Evolutionary conservation across 305 asterid genomes (phyloP), one percentile per base, ranked within the genome.

Genomic region (Fraxinus sp.): DNA sequence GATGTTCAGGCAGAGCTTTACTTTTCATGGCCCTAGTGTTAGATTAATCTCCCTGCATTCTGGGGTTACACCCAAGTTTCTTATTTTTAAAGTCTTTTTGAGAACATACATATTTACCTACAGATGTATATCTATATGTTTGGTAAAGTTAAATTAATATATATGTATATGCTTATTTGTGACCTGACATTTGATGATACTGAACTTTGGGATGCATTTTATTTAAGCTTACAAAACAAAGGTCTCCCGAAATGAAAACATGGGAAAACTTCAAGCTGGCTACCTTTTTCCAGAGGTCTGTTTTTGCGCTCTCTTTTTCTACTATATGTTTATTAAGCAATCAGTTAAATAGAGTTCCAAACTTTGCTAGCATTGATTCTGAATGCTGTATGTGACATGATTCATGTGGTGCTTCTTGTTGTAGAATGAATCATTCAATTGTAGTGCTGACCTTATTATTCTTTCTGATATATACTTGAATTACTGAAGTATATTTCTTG

Each of bases 251-350:
- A 96, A 94, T 79, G 95, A 89, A 78, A 96, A 96, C 89, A 72
- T 94, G 84, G 93, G 92, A 26, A 96, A 94, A 74, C 98, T 96
- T 82, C 98, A 96, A 90, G 98, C 98, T 86, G 99, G 99, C 79
- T 96, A 94, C 82, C 95, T 96, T 81, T 96, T 96, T 86, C 99
- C 98, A 0, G 98, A 94, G 98, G 99, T 96, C 5, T 72, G 87
- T 86, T 79, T 83, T 33, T 30, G n/a, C 26, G 32, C 28, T 52
- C 7, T 32, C 64, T 26, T 78, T 80, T 75, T 74, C 72, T 16
- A 26, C 18, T 7, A 32, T 4, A 64, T 13, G 20, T 32, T 30
- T 32, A 14, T 71, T 4, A 14, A 71, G 44, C 44, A 13, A 32
- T 16, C 76, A 32, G 74, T 28, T 11, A 68, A 68, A 71, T 30